Percentiles rank a stretch among this genome's conserved stretches.
Conservation (phyloP, 1,284 basidiomycete genomes). For the Ceratobasidium sp. region DNA sequence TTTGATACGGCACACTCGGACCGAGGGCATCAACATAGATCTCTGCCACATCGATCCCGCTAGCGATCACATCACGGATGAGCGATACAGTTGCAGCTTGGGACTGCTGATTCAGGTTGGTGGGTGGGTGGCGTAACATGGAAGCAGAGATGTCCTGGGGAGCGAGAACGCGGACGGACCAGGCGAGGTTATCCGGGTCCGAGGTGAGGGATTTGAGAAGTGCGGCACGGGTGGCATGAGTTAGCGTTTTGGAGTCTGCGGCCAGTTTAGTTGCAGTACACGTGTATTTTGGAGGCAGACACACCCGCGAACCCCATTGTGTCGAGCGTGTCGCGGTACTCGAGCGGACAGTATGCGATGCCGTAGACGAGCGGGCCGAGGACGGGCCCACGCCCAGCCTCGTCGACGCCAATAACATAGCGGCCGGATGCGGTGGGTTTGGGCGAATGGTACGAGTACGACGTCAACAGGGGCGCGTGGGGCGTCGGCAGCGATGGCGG, state of each 20-base stretch:
- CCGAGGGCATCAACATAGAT: slow-evolving; percentile 97
- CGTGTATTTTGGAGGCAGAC: slow-evolving; percentile 30
- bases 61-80: slow-evolving; percentile 83
- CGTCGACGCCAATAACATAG: slow-evolving; percentile 96
- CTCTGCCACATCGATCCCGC: slow-evolving; percentile 85
- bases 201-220: slow-evolving; percentile 72
- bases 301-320: slow-evolving; percentile 89
- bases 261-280: background rate
- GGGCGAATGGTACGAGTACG: slow-evolving; percentile 86
- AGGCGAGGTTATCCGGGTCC: slow-evolving; percentile 75
- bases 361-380: slow-evolving; percentile 96
- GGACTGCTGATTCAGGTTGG: slow-evolving; percentile 93
- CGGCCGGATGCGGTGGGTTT: slow-evolving; percentile 70
- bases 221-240: slow-evolving; percentile 72
- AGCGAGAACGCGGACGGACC: slow-evolving; percentile 86
- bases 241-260: slow-evolving; percentile 91
- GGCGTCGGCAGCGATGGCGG: slow-evolving; percentile 66
- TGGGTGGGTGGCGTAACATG: slow-evolving; percentile 87
- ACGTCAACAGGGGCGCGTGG: slow-evolving; percentile 69
- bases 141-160: slow-evolving; percentile 92
- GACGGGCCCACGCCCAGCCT: slow-evolving; percentile 95
- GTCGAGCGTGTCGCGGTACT: slow-evolving; percentile 80
- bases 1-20: slow-evolving; percentile 84
- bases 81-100: slow-evolving; percentile 91
- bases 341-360: slow-evolving; percentile 88